phyloP scores from a whole-genome alignment of 345 rosid genomes.

The Psidium friedrichsthalianum region DNA sequence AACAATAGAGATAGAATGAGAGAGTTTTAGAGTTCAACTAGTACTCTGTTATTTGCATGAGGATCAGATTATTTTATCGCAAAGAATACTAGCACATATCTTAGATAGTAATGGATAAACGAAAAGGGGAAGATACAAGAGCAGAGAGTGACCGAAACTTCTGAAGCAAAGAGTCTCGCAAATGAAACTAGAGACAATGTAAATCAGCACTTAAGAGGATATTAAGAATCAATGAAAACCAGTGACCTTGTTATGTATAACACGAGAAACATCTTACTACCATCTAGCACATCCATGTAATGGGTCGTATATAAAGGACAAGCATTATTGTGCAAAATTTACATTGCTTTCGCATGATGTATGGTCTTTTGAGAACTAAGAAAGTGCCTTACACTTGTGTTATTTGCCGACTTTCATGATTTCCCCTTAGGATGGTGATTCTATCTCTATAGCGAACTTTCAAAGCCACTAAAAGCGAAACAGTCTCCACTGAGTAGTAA shows the following conservation, averaged over 20 bases:
- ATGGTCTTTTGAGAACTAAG: neutral
- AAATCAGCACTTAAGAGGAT: neutral
- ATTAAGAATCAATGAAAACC: neutral
- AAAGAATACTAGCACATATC: neutral
- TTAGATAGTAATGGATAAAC: neutral
- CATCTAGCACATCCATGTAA: neutral
- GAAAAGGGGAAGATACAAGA: neutral
- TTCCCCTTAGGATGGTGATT: constrained; percentile 86
- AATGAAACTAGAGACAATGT: neutral
- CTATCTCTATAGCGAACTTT: constrained; percentile 96
- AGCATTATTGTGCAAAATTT: neutral
- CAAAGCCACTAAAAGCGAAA: constrained; percentile 81
- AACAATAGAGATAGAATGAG: neutral
- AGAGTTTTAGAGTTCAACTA: neutral
- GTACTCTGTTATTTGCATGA: neutral
- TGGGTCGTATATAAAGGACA: neutral
- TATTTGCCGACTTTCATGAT: constrained; percentile 96
- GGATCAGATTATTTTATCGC: neutral
- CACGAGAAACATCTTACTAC: neutral
- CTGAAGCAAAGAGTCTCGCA: neutral
- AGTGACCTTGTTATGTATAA: neutral
- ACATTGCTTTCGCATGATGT: neutral
- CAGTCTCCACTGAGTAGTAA: constrained; percentile 95
- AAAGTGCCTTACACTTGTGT: constrained; percentile 86
- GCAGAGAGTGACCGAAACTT: neutral